Conservation (phyloP, 495 filamentous ascomycete genomes). For the Pseudoneurospora amorphoporcata region DNA sequence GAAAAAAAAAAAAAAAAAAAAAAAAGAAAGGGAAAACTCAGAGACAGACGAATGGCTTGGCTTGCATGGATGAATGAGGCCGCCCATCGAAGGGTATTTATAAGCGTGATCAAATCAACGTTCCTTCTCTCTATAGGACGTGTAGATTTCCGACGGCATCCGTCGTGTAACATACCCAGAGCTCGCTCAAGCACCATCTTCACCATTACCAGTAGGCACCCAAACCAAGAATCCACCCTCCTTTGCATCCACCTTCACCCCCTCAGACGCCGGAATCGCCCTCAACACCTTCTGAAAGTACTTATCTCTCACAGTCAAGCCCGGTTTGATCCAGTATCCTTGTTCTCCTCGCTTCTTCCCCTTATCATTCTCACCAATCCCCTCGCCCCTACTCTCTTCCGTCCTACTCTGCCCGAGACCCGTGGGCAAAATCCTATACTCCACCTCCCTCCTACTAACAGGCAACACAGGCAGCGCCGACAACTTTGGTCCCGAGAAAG, state of each 20-base stretch:
- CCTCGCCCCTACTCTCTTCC: background rate
- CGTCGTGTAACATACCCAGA: no score
- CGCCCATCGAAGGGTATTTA: no score
- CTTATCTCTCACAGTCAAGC: conserved; percentile 68
- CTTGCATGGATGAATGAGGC: no score
- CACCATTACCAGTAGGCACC: conserved; percentile 37
- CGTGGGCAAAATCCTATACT: conserved; percentile 57
- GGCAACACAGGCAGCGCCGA: conserved; percentile 69
- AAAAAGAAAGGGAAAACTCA: no score
- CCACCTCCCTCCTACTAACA: conserved; percentile 56
- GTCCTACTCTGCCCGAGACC: background rate
- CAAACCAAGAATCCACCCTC: conserved; percentile 62
- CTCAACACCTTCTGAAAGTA: conserved; percentile 82
- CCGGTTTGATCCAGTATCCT: conserved; percentile 61
- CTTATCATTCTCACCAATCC: background rate
- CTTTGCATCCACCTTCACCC: conserved; percentile 57
- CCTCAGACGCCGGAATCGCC: conserved; percentile 54
- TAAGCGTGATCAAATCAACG: background rate
- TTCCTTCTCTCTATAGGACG: no score
- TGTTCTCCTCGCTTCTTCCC: conserved; percentile 10
- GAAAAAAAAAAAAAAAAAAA: no score
- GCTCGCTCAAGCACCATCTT: background rate
- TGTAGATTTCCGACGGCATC: no score
- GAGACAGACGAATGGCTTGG: no score
- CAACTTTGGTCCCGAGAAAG: conserved; percentile 81